Conservation (phyloP, 495 filamentous ascomycete genomes). For the Penicillium fimorum region DNA sequence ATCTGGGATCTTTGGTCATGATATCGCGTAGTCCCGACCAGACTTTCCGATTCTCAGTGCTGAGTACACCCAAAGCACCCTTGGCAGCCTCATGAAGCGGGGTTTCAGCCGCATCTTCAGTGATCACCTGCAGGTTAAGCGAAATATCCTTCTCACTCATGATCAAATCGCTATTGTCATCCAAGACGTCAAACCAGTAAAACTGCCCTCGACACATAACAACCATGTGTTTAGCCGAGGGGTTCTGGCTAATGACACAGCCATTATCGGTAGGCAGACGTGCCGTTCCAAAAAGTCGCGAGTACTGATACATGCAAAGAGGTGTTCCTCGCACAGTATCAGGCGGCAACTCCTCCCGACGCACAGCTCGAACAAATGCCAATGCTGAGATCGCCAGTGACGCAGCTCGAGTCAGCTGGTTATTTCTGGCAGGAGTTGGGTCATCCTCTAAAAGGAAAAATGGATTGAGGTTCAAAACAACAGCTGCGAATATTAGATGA, state of each 20-base stretch:
- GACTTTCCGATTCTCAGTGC: slow-evolving; percentile 92
- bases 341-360: slow-evolving; percentile 88
- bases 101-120: slow-evolving; percentile 83
- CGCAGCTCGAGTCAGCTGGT: slow-evolving; percentile 92
- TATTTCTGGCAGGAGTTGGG: slow-evolving; percentile 90
- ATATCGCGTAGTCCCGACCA: slow-evolving; percentile 93
- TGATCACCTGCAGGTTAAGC: slow-evolving; percentile 87
- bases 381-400: slow-evolving; percentile 88
- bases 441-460: slow-evolving; percentile 98
- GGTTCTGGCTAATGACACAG: slow-evolving; percentile 93
- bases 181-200: slow-evolving; percentile 98
- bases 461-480: slow-evolving; percentile 95
- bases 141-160: slow-evolving; percentile 96
- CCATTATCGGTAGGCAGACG: slow-evolving; percentile 93
- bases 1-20: slow-evolving; percentile 77
- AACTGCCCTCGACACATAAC: slow-evolving; percentile 94
- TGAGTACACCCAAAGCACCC: slow-evolving; percentile 87
- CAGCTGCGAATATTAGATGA: slow-evolving; percentile 48
- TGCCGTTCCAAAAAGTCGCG: slow-evolving; percentile 90
- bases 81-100: slow-evolving; percentile 94
- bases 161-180: slow-evolving; percentile 90
- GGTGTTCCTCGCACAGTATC: slow-evolving; percentile 81
- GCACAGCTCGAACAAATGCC: slow-evolving; percentile 88
- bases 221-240: slow-evolving; percentile 84
- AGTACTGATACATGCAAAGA: slow-evolving; percentile 97